These are phyloP conservation scores for Aspergillus carbonarius DNA, from an alignment of 2,329 filamentous ascomycete species.

Conservation along the genomic window DNA sequence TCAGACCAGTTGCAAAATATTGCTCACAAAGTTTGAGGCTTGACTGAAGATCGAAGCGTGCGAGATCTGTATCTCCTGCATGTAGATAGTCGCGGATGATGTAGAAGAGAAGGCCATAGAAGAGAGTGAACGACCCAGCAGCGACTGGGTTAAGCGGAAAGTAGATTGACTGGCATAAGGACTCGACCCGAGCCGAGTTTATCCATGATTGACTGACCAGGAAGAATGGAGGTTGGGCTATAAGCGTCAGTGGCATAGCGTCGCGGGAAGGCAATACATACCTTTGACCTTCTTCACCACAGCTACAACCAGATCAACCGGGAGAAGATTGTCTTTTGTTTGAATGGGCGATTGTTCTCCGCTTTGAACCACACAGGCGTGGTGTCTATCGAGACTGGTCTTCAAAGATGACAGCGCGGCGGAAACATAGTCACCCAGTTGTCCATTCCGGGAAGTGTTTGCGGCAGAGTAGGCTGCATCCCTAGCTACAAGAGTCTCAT, in stretches of 20 bases:
- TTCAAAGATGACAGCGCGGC: constrained; percentile 20
- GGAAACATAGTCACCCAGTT: constrained; percentile 21
- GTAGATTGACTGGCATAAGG: constrained; percentile 24
- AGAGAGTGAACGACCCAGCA: constrained; percentile 20
- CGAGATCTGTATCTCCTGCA: constrained; percentile 18
- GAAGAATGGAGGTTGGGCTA: constrained; percentile 27
- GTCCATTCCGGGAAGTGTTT: constrained; percentile 6
- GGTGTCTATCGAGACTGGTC: constrained; percentile 18
- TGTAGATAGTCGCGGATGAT: constrained; percentile 28
- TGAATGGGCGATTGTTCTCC: background rate
- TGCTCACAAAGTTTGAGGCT: constrained; percentile 18
- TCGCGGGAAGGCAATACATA: background rate
- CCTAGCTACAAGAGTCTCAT: constrained; percentile 23
- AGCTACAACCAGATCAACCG: constrained; percentile 20
- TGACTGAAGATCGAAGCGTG: constrained; percentile 15
- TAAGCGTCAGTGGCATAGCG: background rate
- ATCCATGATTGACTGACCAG: constrained; percentile 28
- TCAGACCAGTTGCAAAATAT: constrained; percentile 17
- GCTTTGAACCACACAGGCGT: background rate
- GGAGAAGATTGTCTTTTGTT: constrained; percentile 12
- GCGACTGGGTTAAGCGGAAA: constrained; percentile 23
- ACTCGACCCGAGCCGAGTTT: constrained; percentile 20
- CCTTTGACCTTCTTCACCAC: constrained; percentile 24
- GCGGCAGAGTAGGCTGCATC: constrained; percentile 25
- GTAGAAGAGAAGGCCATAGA: constrained; percentile 26